Conservation (phyloP, 1,139 yeast genomes). For the Eremothecium sinecaudum region DNA sequence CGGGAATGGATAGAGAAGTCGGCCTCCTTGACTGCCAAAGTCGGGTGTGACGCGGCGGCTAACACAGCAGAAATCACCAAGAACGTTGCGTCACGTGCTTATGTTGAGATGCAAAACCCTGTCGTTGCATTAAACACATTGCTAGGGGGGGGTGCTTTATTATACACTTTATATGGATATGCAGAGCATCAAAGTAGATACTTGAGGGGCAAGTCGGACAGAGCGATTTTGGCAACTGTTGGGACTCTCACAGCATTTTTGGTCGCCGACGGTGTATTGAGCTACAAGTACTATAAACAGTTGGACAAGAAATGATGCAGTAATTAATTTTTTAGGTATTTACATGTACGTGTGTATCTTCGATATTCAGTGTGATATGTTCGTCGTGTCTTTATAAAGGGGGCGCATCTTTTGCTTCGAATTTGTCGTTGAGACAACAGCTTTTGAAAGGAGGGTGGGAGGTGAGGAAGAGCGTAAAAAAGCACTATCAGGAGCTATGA, state of each 20-base stretch:
- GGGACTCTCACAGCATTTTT: conserved; percentile 47
- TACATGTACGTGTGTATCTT: too few species aligned
- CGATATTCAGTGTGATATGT: too few species aligned
- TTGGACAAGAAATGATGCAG: conserved; percentile 36
- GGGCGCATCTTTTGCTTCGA: too few species aligned
- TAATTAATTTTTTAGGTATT: too few species aligned
- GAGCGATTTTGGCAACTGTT: conserved; percentile 44
- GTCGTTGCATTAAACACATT: conserved; percentile 48
- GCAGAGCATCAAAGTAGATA: conserved; percentile 40
- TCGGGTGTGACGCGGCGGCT: conserved; percentile 8
- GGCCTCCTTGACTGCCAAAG: conserved; percentile 5
- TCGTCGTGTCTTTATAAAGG: too few species aligned
- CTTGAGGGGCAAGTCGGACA: conserved; percentile 38
- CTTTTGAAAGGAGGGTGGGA: too few species aligned
- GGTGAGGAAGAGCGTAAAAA: too few species aligned
- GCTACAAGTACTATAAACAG: conserved; percentile 44
- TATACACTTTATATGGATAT: conserved; percentile 43
- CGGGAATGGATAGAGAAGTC: conserved; percentile 5
- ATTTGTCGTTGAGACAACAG: too few species aligned
- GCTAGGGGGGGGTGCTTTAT: conserved; percentile 42
- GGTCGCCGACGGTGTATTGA: conserved; percentile 45
- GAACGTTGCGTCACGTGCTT: conserved; percentile 11
- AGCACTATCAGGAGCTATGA: too few species aligned
- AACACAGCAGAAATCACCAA: conserved; percentile 11
- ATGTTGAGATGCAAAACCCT: conserved; percentile 49